phyloP scores from a whole-genome alignment of 78 protist species.

The Cavenderia fasciculata region DNA sequence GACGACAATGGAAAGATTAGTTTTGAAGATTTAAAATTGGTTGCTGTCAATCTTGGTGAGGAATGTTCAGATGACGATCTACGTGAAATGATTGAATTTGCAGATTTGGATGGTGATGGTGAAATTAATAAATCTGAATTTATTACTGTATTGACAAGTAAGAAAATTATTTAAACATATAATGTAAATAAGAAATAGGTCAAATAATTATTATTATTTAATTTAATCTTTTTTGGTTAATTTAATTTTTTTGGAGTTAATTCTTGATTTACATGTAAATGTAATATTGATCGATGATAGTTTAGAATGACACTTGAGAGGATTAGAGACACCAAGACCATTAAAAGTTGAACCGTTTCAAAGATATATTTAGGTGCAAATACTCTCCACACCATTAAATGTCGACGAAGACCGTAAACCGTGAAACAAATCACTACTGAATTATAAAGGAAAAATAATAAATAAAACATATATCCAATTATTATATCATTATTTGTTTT shows the following conservation, averaged over 20 bases:
- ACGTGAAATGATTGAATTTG: conserved; percentile 42
- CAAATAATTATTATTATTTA: too few species aligned
- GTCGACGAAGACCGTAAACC: conserved; percentile 75
- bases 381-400: conserved; percentile 91
- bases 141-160: conserved; percentile 11
- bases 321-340: not conserved
- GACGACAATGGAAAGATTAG: conserved; percentile 53
- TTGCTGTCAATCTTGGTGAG: conserved; percentile 51
- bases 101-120: conserved; percentile 62
- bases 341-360: conserved; percentile 58
- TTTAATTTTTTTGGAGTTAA: too few species aligned
- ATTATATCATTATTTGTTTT: not conserved
- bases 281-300: not conserved
- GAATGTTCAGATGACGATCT: conserved; percentile 47
- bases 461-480: conserved; percentile 13
- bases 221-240: too few species aligned
- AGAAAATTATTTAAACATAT: not conserved
- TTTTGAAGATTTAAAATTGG: conserved; percentile 36
- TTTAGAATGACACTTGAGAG: not conserved
- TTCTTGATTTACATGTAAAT: too few species aligned
- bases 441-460: conserved; percentile 27
- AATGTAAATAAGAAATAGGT: too few species aligned
- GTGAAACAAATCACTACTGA: conserved; percentile 14
- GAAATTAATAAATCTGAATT: conserved; percentile 30
- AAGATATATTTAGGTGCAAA: conserved; percentile 86